Conservation (phyloP, 306 rosid species). For the Prunus campanulata region DNA sequence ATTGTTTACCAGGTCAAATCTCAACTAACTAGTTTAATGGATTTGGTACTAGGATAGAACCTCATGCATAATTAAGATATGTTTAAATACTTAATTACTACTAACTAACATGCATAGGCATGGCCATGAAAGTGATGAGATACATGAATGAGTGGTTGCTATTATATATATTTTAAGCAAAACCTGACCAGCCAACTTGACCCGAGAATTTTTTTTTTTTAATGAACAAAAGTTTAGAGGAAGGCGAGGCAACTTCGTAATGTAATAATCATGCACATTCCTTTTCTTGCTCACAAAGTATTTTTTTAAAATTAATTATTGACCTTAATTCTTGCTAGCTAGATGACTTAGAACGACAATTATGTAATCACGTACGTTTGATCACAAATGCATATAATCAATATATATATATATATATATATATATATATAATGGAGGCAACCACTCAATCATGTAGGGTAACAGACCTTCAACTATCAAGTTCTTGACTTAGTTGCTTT, state of each 20-base stretch:
- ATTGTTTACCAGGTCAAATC: neutral
- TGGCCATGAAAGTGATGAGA: neutral
- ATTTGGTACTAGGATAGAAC: constrained; percentile 1
- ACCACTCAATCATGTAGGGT: neutral
- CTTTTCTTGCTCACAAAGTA: neutral
- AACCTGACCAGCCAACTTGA: neutral
- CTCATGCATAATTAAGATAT: neutral
- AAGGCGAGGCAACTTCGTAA: neutral
- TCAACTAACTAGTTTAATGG: neutral
- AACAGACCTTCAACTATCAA: neutral
- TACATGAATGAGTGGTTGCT: neutral
- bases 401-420: neutral
- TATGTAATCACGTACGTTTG: neutral
- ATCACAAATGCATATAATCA: neutral
- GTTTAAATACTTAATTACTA: neutral
- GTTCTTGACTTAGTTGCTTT: neutral
- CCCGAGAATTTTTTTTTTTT: neutral
- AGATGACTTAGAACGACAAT: neutral
- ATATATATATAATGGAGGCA: neutral
- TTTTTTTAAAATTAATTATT: neutral
- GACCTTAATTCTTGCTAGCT: neutral
- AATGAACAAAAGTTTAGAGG: too few species aligned
- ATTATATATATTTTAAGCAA: neutral
- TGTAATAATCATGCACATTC: neutral
- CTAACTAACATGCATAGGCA: neutral